Evolutionary conservation across 768 basidiomycete species (phyloP).

Genomic region (Termitomyces sp.): DNA sequence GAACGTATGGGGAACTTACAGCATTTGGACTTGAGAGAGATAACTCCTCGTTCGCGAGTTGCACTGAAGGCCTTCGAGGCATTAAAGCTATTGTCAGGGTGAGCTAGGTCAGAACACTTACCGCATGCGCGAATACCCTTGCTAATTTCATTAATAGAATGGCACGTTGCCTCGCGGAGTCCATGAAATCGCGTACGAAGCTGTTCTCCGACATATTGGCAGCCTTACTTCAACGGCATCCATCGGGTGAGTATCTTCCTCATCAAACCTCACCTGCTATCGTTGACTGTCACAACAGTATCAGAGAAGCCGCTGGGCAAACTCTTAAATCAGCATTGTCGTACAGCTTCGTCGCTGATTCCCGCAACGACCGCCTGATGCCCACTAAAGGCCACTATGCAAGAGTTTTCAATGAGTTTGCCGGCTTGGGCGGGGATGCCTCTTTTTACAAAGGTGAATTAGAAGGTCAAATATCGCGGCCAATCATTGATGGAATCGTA

Average conservation of each 20-base stretch:
- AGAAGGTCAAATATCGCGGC: conserved; percentile 60
- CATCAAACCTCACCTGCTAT: background rate
- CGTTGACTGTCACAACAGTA: conserved; percentile 38
- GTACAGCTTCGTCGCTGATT: conserved; percentile 74
- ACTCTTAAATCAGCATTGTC: conserved; percentile 80
- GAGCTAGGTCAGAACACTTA: conserved; percentile 49
- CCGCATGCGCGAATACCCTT: conserved; percentile 15
- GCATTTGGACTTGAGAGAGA: conserved; percentile 78
- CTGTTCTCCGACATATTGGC: conserved; percentile 71
- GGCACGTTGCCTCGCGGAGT: conserved; percentile 35
- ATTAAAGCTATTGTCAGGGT: conserved; percentile 71
- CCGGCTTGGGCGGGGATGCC: conserved; percentile 81
- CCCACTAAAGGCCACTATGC: conserved; percentile 61
- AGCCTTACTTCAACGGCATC: conserved; percentile 74
- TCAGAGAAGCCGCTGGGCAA: conserved; percentile 80
- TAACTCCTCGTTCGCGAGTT: conserved; percentile 73
- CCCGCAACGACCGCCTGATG: conserved; percentile 65
- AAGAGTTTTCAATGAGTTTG: conserved; percentile 65
- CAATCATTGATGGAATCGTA: conserved; percentile 56
- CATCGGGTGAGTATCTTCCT: conserved; percentile 54
- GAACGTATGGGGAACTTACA: conserved; percentile 66
- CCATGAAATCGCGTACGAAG: conserved; percentile 87
- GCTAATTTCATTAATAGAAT: conserved; percentile 27
- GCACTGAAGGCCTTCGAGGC: conserved; percentile 61
- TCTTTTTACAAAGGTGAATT: conserved; percentile 71